These are phyloP conservation scores for Diplocarpon mali DNA, from an alignment of 2,329 filamentous ascomycete species.

Conservation along the genomic window DNA sequence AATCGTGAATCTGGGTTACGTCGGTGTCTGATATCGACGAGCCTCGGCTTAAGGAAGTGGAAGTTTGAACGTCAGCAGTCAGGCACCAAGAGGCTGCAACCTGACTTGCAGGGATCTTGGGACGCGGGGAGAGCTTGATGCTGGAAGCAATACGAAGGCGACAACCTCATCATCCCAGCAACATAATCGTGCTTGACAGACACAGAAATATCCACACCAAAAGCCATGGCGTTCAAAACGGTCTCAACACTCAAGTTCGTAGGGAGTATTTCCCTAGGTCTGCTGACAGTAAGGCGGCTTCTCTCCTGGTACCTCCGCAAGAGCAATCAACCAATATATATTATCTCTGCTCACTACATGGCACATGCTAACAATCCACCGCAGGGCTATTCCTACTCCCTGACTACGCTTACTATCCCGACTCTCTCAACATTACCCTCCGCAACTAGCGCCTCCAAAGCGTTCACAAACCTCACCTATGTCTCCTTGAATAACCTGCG, in stretches of 20 bases:
- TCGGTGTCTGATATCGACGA: background rate
- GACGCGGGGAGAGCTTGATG: constrained; percentile 1
- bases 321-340: too few species aligned
- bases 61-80: too few species aligned
- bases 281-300: constrained; percentile 59
- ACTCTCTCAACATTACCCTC: constrained; percentile 72
- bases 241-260: constrained; percentile 83
- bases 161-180: background rate
- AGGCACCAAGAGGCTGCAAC: constrained; percentile 7
- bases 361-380: background rate
- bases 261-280: constrained; percentile 77
- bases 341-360: background rate
- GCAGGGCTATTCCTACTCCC: constrained; percentile 81
- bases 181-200: background rate
- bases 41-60: constrained; percentile 3
- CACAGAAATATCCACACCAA: background rate
- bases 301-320: background rate
- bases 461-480: constrained; percentile 56
- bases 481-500: constrained; percentile 55
- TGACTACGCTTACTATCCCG: constrained; percentile 67
- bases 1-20: background rate
- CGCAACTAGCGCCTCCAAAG: constrained; percentile 56
- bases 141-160: background rate
- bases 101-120: background rate
- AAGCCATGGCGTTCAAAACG: constrained; percentile 51